Evolutionary conservation across 1,284 basidiomycete genomes (phyloP), one percentile per base, ranked within the genome.

Genomic region (Athelia sp.): DNA sequence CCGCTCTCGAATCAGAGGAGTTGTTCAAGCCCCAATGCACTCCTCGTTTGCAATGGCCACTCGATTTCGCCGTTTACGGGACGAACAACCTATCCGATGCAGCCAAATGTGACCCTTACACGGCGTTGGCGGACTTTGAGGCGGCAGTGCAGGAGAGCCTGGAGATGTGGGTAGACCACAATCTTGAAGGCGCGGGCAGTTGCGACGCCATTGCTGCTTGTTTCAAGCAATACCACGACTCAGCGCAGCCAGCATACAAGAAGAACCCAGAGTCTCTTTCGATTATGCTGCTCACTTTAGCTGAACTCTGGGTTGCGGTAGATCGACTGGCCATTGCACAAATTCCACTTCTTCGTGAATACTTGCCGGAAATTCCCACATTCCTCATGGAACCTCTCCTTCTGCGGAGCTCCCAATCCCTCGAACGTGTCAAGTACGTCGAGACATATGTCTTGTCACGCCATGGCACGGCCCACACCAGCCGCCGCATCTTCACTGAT

Each of bases 291-390:
- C 58, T 79, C 42, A 73, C 68, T 0, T 51, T 67, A 2, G 55
- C 75, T 4, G 64, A 72, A 14, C 61, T 78, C 10, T 77, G 74
- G 76, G 58, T 73, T 1, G 68, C 64, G 0, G 58, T 79, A 0
- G 77, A 80, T 54, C 61, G 58, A 23, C 17, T 73, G 1, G 65
- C 57, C 6, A 56, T 68, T 9, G 22, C 21, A 1, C 58, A 63
- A 3, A 61, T 61, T 40, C 68, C 69, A 0, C 56, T 78, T 1
- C 59, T 80, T 0, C 40, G 32, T 0, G 56, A 71, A 3, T 80
- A 73, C 48, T 70, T 72, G 2, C 77, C 76, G 0, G 78, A 77
- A 50, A 56, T 81, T 0, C 60, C 69, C 0, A 24, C 48, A 1
- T 32, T 32, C 1, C 55, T 77, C 13, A 53, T 78, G 15, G 62